Evolutionary conservation across 805 yeast species (phyloP), one percentile per base, ranked within the genome.

Genomic region (Lachancea quebecensis): DNA sequence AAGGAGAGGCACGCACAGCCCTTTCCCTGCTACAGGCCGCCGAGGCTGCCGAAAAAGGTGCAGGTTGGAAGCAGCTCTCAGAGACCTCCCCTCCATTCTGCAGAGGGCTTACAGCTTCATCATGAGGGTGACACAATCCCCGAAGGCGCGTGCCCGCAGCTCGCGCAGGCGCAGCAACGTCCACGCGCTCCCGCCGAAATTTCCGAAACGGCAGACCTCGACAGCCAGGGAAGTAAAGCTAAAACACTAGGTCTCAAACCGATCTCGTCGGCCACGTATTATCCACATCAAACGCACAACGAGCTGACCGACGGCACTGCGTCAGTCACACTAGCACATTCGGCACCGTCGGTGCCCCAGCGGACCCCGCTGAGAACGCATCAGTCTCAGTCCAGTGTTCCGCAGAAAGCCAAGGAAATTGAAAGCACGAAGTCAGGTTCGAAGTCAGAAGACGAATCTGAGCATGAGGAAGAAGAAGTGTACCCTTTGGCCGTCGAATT

Each of bases 401-500:
- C 11, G 5, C 16, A 34, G 15, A 15, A 5, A 15, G 5, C 21
- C 6, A n/a, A 7, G 6, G 12, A n/a, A 14, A 34, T 16, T n/a
- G 37, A 34, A 9, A 16, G 12, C 16, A 41, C 30, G 36, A 39
- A 51, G 14, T 47, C 41, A 25, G 46, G 44, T 16, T 15, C 37
- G 2, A 59, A 56, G 9, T 62, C 57, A 5, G 62, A 59, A 9
- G 64, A 64, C 9, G 63, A 21, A 7, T 21, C 25, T 7, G 25
- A 21, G 25, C 25, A 21, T 21, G 25, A 21, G 6, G 25, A 21
- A 21, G 25, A 21, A 21, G 25, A 67, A 6, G 67, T 71, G 35
- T 84, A 72, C 52, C 85, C 89, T 2, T 66, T 88, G 28, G 85
- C 96, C 1, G 96, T 90, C 1, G 97, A 91, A 61, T 67, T 91